phyloP scores from a whole-genome alignment of 1,284 basidiomycete species.

The Taiwanofungus camphoratus region DNA sequence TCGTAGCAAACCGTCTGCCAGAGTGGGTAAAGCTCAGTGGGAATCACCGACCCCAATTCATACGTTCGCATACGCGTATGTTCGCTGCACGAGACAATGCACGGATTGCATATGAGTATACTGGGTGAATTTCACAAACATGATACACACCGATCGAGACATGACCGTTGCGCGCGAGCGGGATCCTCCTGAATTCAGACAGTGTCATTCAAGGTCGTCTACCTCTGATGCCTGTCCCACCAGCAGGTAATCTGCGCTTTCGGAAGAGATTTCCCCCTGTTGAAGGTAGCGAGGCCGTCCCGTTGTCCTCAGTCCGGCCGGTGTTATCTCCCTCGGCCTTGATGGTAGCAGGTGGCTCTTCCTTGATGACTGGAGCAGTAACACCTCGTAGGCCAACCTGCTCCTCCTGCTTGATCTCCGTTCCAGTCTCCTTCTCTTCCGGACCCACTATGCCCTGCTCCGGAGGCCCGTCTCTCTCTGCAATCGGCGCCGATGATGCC shows the following conservation, averaged over 20 bases:
- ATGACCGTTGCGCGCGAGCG: no score
- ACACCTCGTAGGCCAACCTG: neutral
- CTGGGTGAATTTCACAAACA: no score
- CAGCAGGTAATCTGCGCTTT: constrained; percentile 35
- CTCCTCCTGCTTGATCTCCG: constrained; percentile 17
- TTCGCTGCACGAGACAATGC: no score
- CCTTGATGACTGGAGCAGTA: constrained; percentile 1
- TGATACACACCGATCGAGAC: no score
- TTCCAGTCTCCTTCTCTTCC: neutral
- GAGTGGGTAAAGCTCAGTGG: no score
- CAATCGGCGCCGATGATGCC: no score
- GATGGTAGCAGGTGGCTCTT: constrained; percentile 6
- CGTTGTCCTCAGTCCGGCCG: constrained; percentile 14
- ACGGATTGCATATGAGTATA: no score
- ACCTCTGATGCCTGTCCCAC: constrained; percentile 26
- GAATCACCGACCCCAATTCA: no score
- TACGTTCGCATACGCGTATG: no score
- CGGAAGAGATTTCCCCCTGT: constrained; percentile 33
- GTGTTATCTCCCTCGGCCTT: constrained; percentile 12
- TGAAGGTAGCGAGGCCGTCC: constrained; percentile 13
- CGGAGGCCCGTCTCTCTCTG: constrained; percentile 1
- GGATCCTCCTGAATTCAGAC: no score
- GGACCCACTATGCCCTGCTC: constrained; percentile 2
- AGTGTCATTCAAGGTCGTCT: constrained; percentile 20
- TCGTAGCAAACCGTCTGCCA: no score